These are phyloP conservation scores for Lasiodiplodia theobromae DNA, from an alignment of 2,329 filamentous ascomycete species.

Conservation along the genomic window DNA sequence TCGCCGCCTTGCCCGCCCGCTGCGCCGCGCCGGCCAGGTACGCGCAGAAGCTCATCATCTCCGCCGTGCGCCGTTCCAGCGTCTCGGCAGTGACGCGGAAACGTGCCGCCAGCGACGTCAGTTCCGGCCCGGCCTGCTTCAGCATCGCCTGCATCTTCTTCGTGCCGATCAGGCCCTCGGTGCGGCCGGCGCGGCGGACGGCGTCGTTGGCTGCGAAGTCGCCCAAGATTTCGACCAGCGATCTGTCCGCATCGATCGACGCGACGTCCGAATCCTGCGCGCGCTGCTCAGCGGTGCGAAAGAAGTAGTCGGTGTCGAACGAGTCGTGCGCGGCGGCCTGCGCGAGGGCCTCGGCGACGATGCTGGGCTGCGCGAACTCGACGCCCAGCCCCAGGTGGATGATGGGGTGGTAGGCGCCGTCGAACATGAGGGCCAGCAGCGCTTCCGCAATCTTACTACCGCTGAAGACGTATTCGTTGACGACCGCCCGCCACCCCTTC, in stretches of 20 bases:
- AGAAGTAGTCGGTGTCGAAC: constrained; percentile 58
- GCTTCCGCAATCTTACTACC: constrained; percentile 70
- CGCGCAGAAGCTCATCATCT: constrained; percentile 63
- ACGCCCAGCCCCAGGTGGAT: constrained; percentile 87
- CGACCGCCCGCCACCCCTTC: constrained; percentile 66
- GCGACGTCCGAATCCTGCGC: too few species aligned
- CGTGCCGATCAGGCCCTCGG: constrained; percentile 53
- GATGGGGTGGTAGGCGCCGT: constrained; percentile 78
- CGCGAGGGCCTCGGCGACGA: constrained; percentile 81
- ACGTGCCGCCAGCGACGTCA: too few species aligned
- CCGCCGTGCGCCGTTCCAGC: constrained; percentile 65
- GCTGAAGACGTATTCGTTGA: constrained; percentile 74
- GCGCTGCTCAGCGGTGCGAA: too few species aligned
- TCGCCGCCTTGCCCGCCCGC: constrained; percentile 68
- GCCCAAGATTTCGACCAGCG: too few species aligned
- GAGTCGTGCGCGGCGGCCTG: constrained; percentile 74
- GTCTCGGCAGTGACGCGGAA: constrained; percentile 28
- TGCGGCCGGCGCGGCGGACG: too few species aligned
- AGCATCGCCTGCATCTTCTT: constrained; percentile 57
- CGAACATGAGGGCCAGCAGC: constrained; percentile 72
- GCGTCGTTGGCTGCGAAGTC: too few species aligned
- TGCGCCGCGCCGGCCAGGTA: constrained; percentile 63
- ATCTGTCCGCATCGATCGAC: too few species aligned
- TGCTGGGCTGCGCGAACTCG: constrained; percentile 81
- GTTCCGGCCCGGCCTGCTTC: constrained; percentile 37